These are phyloP conservation scores for Dichotomopilus funicola DNA, from an alignment of 2,329 filamentous ascomycete species.

Conservation along the genomic window DNA sequence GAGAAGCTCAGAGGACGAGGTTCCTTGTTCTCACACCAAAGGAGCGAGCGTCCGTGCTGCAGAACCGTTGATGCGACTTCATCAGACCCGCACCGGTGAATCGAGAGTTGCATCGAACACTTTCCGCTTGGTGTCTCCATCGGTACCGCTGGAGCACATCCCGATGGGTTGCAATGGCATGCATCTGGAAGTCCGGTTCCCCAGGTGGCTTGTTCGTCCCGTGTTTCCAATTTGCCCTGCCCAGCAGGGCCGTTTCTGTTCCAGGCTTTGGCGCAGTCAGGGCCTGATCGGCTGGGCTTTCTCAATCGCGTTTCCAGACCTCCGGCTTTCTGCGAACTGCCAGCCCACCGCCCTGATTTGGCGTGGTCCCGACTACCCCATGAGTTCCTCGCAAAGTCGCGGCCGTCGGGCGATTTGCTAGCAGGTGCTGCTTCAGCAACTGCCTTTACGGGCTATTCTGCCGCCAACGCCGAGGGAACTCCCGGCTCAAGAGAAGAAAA, in stretches of 20 bases:
- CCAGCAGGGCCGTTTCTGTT: background rate
- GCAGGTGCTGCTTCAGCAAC: too few relatives aligned
- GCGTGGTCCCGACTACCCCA: background rate
- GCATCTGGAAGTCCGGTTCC: background rate
- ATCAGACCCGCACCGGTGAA: constrained; percentile 18
- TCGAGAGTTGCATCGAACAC: constrained; percentile 10
- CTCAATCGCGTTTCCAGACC: too few relatives aligned
- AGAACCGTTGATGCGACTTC: constrained; percentile 15
- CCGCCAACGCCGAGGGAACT: background rate
- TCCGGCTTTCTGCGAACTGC: too few relatives aligned
- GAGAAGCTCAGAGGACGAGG: too few relatives aligned
- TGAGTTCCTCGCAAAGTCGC: background rate
- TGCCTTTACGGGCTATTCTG: too few relatives aligned
- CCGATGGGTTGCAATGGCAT: background rate
- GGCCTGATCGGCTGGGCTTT: too few relatives aligned
- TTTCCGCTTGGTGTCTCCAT: constrained; percentile 1
- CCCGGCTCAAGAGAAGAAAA: background rate
- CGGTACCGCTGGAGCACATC: constrained; percentile 4
- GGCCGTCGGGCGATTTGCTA: background rate
- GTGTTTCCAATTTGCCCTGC: background rate
- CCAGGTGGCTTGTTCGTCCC: background rate
- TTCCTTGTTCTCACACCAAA: background rate
- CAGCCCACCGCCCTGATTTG: background rate
- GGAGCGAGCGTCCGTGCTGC: constrained; percentile 1
- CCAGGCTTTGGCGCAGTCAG: background rate